Conservation (phyloP, 139 green algal genomes). For the Chlamydomonas applanata region DNA sequence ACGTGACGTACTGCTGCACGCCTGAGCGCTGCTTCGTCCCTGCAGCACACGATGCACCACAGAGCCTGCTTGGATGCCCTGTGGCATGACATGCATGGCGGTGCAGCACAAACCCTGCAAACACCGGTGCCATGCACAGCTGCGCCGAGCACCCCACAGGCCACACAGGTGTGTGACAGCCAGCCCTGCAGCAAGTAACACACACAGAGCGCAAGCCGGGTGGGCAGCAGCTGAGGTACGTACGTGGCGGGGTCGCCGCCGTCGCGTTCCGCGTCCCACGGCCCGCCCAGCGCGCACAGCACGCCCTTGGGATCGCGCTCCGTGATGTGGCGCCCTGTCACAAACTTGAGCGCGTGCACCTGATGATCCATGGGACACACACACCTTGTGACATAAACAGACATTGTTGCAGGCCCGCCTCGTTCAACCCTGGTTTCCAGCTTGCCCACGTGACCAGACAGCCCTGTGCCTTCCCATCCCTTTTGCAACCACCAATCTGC, state of each 20-base stretch:
- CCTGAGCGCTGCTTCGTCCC: slow-evolving; percentile 48
- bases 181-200: not conserved
- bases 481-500: no score
- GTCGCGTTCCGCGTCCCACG: slow-evolving; percentile 59
- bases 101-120: not conserved
- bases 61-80: not conserved
- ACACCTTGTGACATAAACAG: no score
- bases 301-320: slow-evolving; percentile 34
- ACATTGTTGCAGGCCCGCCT: no score
- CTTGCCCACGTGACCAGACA: no score
- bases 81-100: not conserved
- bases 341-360: slow-evolving; percentile 56
- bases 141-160: not conserved
- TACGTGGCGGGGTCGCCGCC: slow-evolving; percentile 29
- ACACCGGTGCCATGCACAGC: slow-evolving; percentile 1
- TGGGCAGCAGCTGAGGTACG: no score
- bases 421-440: no score
- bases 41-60: slow-evolving; percentile 11
- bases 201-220: not conserved
- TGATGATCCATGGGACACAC: no score
- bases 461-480: no score
- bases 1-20: slow-evolving; percentile 52
- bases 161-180: no score
- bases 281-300: slow-evolving; percentile 62
- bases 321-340: slow-evolving; percentile 38